Evolutionary conservation across 352 stramenopile species (phyloP), one percentile per base, ranked within the genome.

Genomic region (Phytophthora ohioensis): DNA sequence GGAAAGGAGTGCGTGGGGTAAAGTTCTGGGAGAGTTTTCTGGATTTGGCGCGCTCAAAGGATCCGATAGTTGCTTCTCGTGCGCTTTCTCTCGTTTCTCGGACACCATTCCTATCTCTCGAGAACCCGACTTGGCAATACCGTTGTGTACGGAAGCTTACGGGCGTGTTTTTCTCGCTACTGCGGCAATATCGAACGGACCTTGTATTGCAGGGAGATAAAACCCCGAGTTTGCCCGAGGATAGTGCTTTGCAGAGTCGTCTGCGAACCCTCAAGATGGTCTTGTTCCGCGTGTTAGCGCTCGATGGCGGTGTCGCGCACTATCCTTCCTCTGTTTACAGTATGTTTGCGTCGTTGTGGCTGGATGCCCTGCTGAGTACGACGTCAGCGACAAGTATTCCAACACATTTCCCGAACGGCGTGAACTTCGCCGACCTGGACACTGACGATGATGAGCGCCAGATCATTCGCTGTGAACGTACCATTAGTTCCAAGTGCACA

Each of bases 401-500:
- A 10, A 92, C 85, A 1, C 84, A 94, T 57, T 93, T 94, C 39
- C 81, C 82, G 2, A 82, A 78, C 13, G 59, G 58, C 21, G 55
- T 81, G 6, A 83, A 86, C 54, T 80, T 72, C 43, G 45, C n/a
- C 9, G 61, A 74, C 5, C 35, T 46, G 48, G 51, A 51, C 13
- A 27, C 34, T 27, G 54, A 60, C n/a, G 35, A 66, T 4, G 62
- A 84, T 34, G 76, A 79, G 2, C 76, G 77, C 17, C 73, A 84
- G 12, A 65, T 89, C 7, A 91, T 94, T 53, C 84, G 85, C 6
- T 88, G 75, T 7, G 87, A 94, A 45, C 82, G 87, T 3, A 94
- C 87, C 0, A 92, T 92, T 62, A 94, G 85, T 66, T 91, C 87
- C 32, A 94, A 93, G 51, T 92, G 85, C 67, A 93, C 87, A 2